Percentiles rank a stretch among this genome's conserved stretches.
phyloP scores from a whole-genome alignment of 2,329 filamentous ascomycete species.

The Diaporthe citri region DNA sequence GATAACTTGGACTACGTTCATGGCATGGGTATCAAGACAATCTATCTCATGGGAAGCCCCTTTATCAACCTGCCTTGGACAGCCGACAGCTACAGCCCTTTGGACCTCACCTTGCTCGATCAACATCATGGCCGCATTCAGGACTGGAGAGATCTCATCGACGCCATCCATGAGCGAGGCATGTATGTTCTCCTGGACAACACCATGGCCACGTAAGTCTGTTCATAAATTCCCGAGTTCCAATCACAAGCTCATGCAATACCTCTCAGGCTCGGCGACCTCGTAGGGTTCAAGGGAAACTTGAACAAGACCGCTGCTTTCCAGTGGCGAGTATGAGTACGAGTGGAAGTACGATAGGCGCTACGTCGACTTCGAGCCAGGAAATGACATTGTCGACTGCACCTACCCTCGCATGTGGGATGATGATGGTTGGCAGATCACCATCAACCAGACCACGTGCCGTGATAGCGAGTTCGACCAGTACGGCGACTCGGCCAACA shows the following conservation, averaged over 20 bases:
- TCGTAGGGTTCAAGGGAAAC: slow-evolving; percentile 72
- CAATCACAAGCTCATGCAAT: background rate
- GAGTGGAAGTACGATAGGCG: slow-evolving; percentile 65
- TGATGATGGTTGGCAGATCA: slow-evolving; percentile 65
- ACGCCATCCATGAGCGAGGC: slow-evolving; percentile 69
- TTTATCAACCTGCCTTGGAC: slow-evolving; percentile 74
- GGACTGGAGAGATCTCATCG: slow-evolving; percentile 67
- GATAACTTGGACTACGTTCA: slow-evolving; percentile 72
- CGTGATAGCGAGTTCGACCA: slow-evolving; percentile 74
- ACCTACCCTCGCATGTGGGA: slow-evolving; percentile 73
- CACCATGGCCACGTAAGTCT: slow-evolving; percentile 69
- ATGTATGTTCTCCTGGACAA: slow-evolving; percentile 79
- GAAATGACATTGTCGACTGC: slow-evolving; percentile 67
- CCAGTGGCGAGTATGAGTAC: slow-evolving; percentile 67
- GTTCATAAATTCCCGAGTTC: rapidly evolving
- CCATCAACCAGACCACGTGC: slow-evolving; percentile 62
- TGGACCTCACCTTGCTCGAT: slow-evolving; percentile 73
- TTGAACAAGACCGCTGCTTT: slow-evolving; percentile 71
- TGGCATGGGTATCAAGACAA: slow-evolving; percentile 70
- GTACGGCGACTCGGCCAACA: slow-evolving; percentile 67
- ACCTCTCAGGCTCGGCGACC: slow-evolving; percentile 61
- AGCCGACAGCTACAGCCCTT: slow-evolving; percentile 65
- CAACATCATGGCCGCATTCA: slow-evolving; percentile 71
- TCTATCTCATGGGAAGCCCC: slow-evolving; percentile 71
- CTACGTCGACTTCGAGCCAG: slow-evolving; percentile 70